Base-by-base conservation (phyloP, 2,329 filamentous ascomycete genomes). In the Hawksworthiomyces lignivorus region DNA sequence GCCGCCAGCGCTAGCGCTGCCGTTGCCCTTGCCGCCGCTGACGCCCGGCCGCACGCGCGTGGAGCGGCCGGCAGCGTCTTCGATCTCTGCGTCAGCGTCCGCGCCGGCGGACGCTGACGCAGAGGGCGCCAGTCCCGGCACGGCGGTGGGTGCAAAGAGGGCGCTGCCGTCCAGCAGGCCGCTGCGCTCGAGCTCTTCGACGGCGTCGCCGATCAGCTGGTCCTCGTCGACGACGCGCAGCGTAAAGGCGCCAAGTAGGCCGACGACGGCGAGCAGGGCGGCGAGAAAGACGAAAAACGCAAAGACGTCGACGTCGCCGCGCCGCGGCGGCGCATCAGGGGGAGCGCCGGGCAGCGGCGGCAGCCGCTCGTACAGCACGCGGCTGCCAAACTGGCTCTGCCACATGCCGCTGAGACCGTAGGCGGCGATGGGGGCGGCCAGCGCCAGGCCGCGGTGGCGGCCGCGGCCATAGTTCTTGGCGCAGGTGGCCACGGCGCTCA, bases 381-480 rank as follows among this genome's bases (percentile, higher is more conserved):
- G 77, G 52, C 80, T 90, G 22, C 83, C 90, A 19, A 94, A 67
- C 65, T 97, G 90, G 54, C 87, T 94, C 63, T 92, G 74, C 85
- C 92, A 94, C 84, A 98, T 90, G 36, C 89, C 88, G 56, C 89
- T 95, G 43, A 98, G 63, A 0, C 92, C 92, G 59, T 96, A 95
- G 7, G 86, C 83, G 1, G 92, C 87, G 59, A 97, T 96, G 2
- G 92, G 92, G 46, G 87, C 73, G 2, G 90, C 89, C 42, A 98
- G 72, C 46, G 94, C 90, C 38, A 98, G 67, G 0, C 92, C 92
- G 54, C 90, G 84, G 56, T 94, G 82, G 56, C 82, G 85, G 4
- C 88, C 87, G 47, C 84, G 80, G 36, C 89, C 89, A 64, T 97
- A 98, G 65, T 97, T 98, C 77, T 98, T 98, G 27, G 92, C 92